phyloP scores from a whole-genome alignment of 495 filamentous ascomycete species.

The Melanomma pulvis-pyrius region DNA sequence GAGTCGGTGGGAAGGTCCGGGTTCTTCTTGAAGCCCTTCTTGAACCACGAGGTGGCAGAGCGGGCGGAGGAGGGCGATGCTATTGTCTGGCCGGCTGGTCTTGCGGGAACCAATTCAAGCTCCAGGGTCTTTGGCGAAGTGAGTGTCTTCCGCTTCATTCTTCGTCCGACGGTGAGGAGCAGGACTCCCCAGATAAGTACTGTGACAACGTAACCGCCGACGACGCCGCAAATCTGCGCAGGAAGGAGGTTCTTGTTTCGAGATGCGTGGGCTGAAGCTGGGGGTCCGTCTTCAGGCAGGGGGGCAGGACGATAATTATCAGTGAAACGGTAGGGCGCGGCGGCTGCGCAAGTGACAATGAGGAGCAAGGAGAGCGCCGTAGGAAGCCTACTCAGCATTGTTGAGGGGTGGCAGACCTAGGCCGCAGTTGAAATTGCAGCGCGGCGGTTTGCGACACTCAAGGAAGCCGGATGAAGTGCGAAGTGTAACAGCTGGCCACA shows the following conservation, averaged over 20 bases:
- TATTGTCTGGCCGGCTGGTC: slow-evolving; percentile 45
- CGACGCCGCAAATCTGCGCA: slow-evolving; percentile 75
- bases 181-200: slow-evolving; percentile 67
- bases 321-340: slow-evolving; percentile 42
- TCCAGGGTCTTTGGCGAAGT: slow-evolving; percentile 52
- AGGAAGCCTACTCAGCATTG: slow-evolving; percentile 28
- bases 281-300: slow-evolving; percentile 60
- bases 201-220: slow-evolving; percentile 75
- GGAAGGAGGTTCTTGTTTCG: slow-evolving; percentile 66
- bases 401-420: slow-evolving; percentile 3
- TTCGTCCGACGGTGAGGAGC: slow-evolving; percentile 66
- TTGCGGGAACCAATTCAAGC: slow-evolving; percentile 66
- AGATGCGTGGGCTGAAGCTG: slow-evolving; percentile 56
- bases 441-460: slow-evolving; percentile 32
- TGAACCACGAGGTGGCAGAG: slow-evolving; percentile 49
- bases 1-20: slow-evolving; percentile 39
- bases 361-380: slow-evolving; percentile 14
- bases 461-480: slow-evolving; percentile 30
- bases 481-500: slow-evolving; percentile 34
- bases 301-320: slow-evolving; percentile 55
- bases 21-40: slow-evolving; percentile 39
- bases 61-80: slow-evolving; percentile 43
- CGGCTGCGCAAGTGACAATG: background rate
- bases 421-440: slow-evolving; percentile 19
- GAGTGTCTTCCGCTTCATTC: slow-evolving; percentile 58